Base-by-base conservation (phyloP, 179 eudicot genomes). In the Kewa caespitosa region DNA sequence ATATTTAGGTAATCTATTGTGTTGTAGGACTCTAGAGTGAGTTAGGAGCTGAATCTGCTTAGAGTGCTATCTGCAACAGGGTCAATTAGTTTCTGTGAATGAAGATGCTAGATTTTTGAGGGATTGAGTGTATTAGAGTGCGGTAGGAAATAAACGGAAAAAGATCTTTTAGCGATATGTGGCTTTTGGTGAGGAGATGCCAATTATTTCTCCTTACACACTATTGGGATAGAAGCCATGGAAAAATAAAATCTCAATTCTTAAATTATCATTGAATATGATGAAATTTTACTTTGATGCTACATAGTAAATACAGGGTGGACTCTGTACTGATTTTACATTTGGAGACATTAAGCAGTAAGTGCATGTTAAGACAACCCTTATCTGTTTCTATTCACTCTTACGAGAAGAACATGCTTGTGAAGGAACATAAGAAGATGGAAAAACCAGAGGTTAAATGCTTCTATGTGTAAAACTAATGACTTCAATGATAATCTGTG, bases 201-300 rank as follows among this genome's bases (percentile, higher is more conserved):
- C n/a, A n/a, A n/a, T n/a, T n/a, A n/a, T n/a, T n/a, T n/a, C n/a
- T 39, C 28, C n/a, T 20, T 38, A 23, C 50, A 6, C 15, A 25
- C n/a, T 33, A 23, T 33, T n/a, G 2, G 33, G 62, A 27, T 61
- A 42, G 46, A 3, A 36, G 38, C 46, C 23, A n/a, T 34, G 6
- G 65, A 71, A 33, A 43, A n/a, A 32, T 64, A 71, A 63, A 41
- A 71, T 71, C 43, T 54, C 46, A 36, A 34, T 52, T 25, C 46
- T n/a, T 61, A 14, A 52, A 27, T 13, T 38, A 52, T 34, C 32
- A 46, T 4, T 31, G 30, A 46, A 32, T 46, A 43, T 12, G 23
- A 46, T 42, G 60, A 38, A 36, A 42, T 46, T 43, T 18, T 30
- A 20, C 32, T 8, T 30, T 46, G 60, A 32, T 18, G 41, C 31